A percentile compares a stretch with the other conserved stretches of the same genome.
phyloP scores from a whole-genome alignment of 768 basidiomycete genomes.

The Crassisporium funariophilum region DNA sequence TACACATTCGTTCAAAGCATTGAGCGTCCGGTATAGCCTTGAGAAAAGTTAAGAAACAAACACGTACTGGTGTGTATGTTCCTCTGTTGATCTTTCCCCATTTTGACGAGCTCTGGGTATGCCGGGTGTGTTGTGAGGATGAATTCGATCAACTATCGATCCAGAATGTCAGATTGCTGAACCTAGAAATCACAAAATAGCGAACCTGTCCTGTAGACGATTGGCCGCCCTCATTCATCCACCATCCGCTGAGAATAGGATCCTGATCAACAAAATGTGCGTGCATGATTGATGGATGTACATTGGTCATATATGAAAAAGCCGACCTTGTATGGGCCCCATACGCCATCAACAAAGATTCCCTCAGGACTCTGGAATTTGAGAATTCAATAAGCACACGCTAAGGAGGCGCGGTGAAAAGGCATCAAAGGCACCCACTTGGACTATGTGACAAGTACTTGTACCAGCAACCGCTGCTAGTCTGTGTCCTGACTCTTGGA shows the following conservation, averaged over 20 bases:
- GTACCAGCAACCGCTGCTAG: constrained; percentile 95
- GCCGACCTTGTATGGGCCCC: constrained; percentile 82
- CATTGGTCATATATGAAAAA: constrained; percentile 1
- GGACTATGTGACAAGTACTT: constrained; percentile 93
- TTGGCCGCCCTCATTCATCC: constrained; percentile 99
- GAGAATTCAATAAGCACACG: background rate
- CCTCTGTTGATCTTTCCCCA: constrained; percentile 59
- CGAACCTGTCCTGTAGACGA: constrained; percentile 93
- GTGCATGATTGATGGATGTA: background rate
- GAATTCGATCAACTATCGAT: constrained; percentile 82
- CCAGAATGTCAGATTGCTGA: background rate
- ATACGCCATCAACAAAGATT: constrained; percentile 88
- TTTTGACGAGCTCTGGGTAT: constrained; percentile 65
- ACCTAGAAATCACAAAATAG: background rate
- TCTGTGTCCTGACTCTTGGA: constrained; percentile 79
- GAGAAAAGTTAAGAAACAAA: background rate
- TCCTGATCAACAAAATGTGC: constrained; percentile 45
- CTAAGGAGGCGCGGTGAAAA: background rate
- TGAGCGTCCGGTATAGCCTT: too few species aligned
- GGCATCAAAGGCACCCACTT: constrained; percentile 44
- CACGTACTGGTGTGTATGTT: constrained; percentile 58
- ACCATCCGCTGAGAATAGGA: constrained; percentile 90
- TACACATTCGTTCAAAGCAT: too few species aligned
- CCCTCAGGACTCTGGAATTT: constrained; percentile 67
- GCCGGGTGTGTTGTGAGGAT: constrained; percentile 92